A percentile compares a stretch with the other conserved stretches of the same genome.
Evolutionary conservation across 139 green algal genomes (phyloP).

Genomic region (Monoraphidium neglectum): DNA sequence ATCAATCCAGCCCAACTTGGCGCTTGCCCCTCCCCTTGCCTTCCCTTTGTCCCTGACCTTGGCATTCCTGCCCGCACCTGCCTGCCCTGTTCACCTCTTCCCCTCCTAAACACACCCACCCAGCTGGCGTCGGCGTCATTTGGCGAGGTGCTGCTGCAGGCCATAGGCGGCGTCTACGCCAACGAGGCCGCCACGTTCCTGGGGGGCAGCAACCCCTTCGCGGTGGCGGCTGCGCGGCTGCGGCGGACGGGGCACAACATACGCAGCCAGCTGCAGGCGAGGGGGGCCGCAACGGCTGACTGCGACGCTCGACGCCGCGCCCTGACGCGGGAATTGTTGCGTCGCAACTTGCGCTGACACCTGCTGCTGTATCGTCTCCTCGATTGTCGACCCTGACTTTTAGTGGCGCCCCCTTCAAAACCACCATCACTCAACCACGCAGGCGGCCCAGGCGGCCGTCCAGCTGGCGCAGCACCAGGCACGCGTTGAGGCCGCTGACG

Average conservation of each 20-base stretch:
- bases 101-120: slow-evolving; percentile 14
- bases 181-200: slow-evolving; percentile 72
- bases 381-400: too few species aligned
- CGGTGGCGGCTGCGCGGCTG: slow-evolving; percentile 22
- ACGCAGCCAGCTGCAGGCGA: too few species aligned
- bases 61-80: not conserved
- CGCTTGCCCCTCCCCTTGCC: too few species aligned
- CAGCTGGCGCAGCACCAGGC: slow-evolving; percentile 26
- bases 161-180: slow-evolving; percentile 85
- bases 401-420: too few species aligned
- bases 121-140: slow-evolving; percentile 74
- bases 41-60: too few species aligned
- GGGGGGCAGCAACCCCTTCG: slow-evolving; percentile 61
- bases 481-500: slow-evolving; percentile 18
- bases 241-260: slow-evolving; percentile 52
- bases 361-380: too few species aligned
- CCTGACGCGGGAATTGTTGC: too few species aligned
- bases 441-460: slow-evolving; percentile 26
- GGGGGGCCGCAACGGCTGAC: too few species aligned
- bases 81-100: not conserved
- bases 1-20: too few species aligned
- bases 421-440: too few species aligned
- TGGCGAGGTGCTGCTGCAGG: slow-evolving; percentile 81
- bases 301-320: too few species aligned
- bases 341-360: too few species aligned